phyloP scores from a whole-genome alignment of 2,329 filamentous ascomycete species.

The Aspergillus pseudonomiae region DNA sequence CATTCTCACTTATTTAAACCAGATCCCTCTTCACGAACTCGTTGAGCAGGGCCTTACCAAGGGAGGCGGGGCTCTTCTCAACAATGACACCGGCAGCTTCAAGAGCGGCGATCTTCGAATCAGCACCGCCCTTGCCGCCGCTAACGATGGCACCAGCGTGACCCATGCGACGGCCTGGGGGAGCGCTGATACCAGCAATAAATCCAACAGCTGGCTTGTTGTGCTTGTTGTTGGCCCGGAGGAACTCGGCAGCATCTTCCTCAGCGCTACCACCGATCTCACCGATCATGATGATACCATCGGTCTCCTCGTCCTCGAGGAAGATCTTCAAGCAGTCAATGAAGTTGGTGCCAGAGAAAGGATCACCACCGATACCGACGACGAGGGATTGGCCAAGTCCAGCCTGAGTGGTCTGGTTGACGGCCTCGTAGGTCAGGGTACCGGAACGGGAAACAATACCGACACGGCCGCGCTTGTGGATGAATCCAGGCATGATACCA shows the following conservation, averaged over 20 bases:
- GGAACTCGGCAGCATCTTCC: conserved; percentile 96
- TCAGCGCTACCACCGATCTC: conserved; percentile 97
- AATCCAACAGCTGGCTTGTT: conserved; percentile 98
- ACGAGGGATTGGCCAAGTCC: conserved; percentile 97
- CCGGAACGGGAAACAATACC: conserved; percentile 98
- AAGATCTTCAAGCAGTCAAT: conserved; percentile 99
- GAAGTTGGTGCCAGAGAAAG: conserved; percentile 99
- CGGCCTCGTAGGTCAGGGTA: conserved; percentile 98
- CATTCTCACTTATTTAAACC: conserved; percentile 62
- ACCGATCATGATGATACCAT: conserved; percentile 99
- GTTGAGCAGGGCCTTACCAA: conserved; percentile 91
- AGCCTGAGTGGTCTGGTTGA: conserved; percentile 98
- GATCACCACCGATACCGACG: conserved; percentile 96
- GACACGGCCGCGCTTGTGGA: conserved; percentile 98
- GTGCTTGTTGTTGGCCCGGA: conserved; percentile 86
- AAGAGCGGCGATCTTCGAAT: conserved; percentile 96
- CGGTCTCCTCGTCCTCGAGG: conserved; percentile 91
- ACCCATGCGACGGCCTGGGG: conserved; percentile 95
- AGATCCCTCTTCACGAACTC: conserved; percentile 97
- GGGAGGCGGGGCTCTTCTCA: conserved; percentile 86
- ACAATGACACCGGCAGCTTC: conserved; percentile 93
- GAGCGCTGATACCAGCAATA: conserved; percentile 97
- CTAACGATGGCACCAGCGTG: conserved; percentile 98
- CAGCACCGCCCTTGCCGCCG: conserved; percentile 95
- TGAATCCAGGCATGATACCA: conserved; percentile 99